Evolutionary conservation across 306 rosid species (phyloP), one percentile per base, ranked within the genome.

Genomic region (Erythrophleum fordii): DNA sequence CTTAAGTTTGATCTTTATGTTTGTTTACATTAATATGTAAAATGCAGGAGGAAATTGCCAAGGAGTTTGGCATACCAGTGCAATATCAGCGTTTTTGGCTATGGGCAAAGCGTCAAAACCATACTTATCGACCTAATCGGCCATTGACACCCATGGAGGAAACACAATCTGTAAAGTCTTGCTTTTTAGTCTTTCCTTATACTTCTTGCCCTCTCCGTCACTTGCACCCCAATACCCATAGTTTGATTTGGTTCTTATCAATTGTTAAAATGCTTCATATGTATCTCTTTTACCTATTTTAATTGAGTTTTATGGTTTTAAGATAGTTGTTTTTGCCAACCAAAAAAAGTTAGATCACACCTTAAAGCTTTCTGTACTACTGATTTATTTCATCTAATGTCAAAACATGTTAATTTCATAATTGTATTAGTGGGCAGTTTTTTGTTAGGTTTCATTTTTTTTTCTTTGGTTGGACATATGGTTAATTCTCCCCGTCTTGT

Each of bases 71-170:
- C 20, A 69, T 93, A 81, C 97, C 97, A 71, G 89, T 93, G 83
- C 93, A 88, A 69, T 85, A 83, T 87, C 97, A 90, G 84, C 92
- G 97, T n/a, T 91, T 83, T 80, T 93, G 97, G 97, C 31, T 93
- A 41, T 93, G 97, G 97, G 97, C 94, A 52, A 91, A 93, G 86
- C 90, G 97, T 11, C 94, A 93, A 76, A 93, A 93, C 85, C 94
- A 91, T 82, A 93, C 97, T 12, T 91, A 93, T 80, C 93, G 97
- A 26, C 97, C 97, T 46, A 89, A 88, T 60, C 88, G 97, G 51
- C 97, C 97, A 70, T 83, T 90, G 89, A 91, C 91, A 14, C 82
- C 82, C 1, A 12, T 67, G 53, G 97, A 91, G 83, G 97, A 91
- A 90, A 67, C 89, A 37, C 97, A 88, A 87, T 81, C 97, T 73